Evolutionary conservation across 2,329 filamentous ascomycete species (phyloP).

Genomic region (Colletotrichum acutatum): DNA sequence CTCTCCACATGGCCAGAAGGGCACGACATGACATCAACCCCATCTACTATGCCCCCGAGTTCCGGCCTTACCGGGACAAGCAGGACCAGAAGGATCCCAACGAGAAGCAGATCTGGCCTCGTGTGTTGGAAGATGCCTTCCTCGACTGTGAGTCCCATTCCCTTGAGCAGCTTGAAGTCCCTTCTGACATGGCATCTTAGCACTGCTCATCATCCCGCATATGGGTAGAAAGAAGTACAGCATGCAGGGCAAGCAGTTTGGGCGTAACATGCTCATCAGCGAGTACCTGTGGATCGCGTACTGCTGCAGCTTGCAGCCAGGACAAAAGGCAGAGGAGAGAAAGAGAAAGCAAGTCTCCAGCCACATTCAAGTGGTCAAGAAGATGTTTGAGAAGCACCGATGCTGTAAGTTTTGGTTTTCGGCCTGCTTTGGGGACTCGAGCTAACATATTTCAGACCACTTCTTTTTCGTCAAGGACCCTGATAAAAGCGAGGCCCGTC

Average conservation of each 20-base stretch:
- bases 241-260: constrained; percentile 71
- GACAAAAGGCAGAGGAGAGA: constrained; percentile 58
- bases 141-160: constrained; percentile 66
- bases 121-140: constrained; percentile 73
- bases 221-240: constrained; percentile 76
- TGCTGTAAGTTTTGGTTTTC: constrained; percentile 63
- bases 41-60: constrained; percentile 70
- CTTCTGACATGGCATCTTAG: constrained; percentile 48
- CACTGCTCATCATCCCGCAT: constrained; percentile 71
- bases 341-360: constrained; percentile 75
- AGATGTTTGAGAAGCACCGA: constrained; percentile 70
- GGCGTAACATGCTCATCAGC: constrained; percentile 77
- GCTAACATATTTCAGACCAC: constrained; percentile 55
- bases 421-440: background rate
- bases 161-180: background rate
- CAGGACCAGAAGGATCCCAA: constrained; percentile 73
- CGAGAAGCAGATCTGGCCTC: constrained; percentile 70
- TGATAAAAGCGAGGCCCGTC: constrained; percentile 64
- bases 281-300: constrained; percentile 73
- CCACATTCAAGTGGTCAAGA: constrained; percentile 77
- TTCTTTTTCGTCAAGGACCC: constrained; percentile 67
- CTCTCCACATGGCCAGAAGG: constrained; percentile 42
- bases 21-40: constrained; percentile 62
- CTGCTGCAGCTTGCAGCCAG: constrained; percentile 56
- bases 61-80: constrained; percentile 73